phyloP scores from a whole-genome alignment of 768 basidiomycete genomes.

The Agrocybe pediades region DNA sequence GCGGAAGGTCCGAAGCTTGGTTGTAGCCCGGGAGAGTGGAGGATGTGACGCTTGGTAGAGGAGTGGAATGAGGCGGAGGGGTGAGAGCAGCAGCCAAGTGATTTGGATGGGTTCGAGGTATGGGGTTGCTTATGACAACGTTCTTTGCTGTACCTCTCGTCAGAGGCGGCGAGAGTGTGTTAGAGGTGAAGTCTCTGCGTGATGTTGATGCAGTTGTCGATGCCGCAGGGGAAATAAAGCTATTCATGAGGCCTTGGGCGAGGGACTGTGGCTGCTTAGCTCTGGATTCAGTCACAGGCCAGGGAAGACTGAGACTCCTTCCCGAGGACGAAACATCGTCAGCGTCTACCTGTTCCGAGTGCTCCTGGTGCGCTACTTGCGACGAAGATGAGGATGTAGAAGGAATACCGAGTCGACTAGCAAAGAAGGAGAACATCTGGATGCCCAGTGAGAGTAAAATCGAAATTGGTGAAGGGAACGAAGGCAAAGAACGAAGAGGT shows the following conservation, averaged over 20 bases:
- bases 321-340: constrained; percentile 19
- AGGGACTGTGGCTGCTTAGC: constrained; percentile 14
- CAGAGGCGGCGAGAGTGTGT: background rate
- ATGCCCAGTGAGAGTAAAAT: background rate
- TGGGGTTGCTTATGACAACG: constrained; percentile 35
- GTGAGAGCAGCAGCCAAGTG: background rate
- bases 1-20: background rate
- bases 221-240: background rate
- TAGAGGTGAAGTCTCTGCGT: constrained; percentile 16
- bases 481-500: background rate
- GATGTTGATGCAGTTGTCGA: constrained; percentile 1
- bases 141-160: constrained; percentile 12
- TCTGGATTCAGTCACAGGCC: constrained; percentile 26
- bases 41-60: background rate
- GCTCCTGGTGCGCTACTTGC: background rate
- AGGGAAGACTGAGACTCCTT: constrained; percentile 25
- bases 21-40: no score
- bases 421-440: constrained; percentile 19
- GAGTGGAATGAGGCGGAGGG: background rate
- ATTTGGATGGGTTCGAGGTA: constrained; percentile 24
- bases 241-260: background rate
- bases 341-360: constrained; percentile 11
- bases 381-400: background rate
- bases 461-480: background rate
- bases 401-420: constrained; percentile 24